A percentile compares a stretch with the other conserved stretches of the same genome.
Evolutionary conservation across 2,329 filamentous ascomycete genomes (phyloP).

Genomic region (Nemania sp.): DNA sequence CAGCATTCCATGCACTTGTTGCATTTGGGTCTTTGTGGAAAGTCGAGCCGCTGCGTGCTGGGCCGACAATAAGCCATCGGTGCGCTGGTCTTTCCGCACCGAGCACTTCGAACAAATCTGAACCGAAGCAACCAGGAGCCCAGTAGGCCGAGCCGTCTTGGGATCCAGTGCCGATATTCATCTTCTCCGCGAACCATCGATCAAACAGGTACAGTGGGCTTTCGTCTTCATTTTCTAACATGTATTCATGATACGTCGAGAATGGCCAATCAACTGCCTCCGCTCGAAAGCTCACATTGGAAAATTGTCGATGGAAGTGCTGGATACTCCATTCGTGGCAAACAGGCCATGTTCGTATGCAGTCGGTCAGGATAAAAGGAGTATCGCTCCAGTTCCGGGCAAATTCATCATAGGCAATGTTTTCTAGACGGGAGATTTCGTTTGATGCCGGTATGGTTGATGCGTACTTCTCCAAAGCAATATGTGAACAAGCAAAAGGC

Average conservation of each 20-base stretch:
- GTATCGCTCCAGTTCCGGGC: constrained; percentile 78
- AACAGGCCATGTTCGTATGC: constrained; percentile 84
- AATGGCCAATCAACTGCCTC: constrained; percentile 95
- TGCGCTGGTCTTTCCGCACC: constrained; percentile 84
- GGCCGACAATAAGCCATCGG: constrained; percentile 93
- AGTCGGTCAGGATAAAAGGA: constrained; percentile 88
- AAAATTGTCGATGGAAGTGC: constrained; percentile 73
- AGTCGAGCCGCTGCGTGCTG: constrained; percentile 87
- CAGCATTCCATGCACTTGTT: constrained; percentile 92
- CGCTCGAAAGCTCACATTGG: constrained; percentile 79
- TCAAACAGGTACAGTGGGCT: constrained; percentile 95
- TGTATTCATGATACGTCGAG: constrained; percentile 83
- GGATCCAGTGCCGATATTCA: constrained; percentile 72
- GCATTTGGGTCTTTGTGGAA: constrained; percentile 88
- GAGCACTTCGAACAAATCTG: constrained; percentile 85
- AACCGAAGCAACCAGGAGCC: constrained; percentile 85
- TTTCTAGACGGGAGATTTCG: constrained; percentile 75
- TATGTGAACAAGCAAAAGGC: constrained; percentile 89
- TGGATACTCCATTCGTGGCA: constrained; percentile 79
- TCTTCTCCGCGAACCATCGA: constrained; percentile 86
- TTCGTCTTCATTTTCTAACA: constrained; percentile 83
- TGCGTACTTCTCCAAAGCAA: constrained; percentile 74
- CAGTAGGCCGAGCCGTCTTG: constrained; percentile 72
- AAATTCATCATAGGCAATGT: constrained; percentile 80
- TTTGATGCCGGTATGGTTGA: constrained; percentile 79